Percentiles rank a stretch among this genome's conserved stretches.
Conservation (phyloP, 2,329 filamentous ascomycete genomes). For the Penicillium frequentans region DNA sequence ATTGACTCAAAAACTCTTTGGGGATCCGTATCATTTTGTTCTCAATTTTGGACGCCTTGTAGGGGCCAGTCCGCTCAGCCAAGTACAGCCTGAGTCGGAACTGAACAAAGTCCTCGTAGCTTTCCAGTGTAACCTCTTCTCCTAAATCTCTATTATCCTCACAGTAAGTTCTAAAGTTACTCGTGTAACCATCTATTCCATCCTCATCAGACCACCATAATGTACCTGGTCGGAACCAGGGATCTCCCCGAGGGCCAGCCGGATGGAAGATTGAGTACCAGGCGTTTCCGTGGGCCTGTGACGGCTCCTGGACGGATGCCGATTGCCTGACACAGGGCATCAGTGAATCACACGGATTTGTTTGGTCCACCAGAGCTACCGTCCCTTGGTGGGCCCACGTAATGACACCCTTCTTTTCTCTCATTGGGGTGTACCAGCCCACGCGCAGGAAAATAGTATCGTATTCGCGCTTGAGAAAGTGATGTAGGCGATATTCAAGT, state of each 20-base stretch:
- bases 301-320: not conserved
- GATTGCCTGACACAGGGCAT: not conserved
- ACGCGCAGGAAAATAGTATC: not conserved
- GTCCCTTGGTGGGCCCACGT: not conserved
- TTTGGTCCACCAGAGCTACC: not conserved
- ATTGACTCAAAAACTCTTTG: not conserved
- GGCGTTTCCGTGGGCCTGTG: not conserved
- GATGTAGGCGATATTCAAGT: not conserved
- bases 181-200: not conserved
- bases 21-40: not conserved
- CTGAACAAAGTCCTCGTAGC: constrained; percentile 4
- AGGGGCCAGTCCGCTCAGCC: not conserved
- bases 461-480: not conserved
- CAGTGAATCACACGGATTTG: not conserved
- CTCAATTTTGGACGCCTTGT: not conserved
- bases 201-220: not conserved
- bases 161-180: not conserved
- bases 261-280: not conserved
- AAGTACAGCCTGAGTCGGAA: constrained; percentile 3
- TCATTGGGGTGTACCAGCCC: not conserved
- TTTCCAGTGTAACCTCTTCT: constrained; percentile 1
- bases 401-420: not conserved
- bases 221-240: not conserved
- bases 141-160: not conserved
- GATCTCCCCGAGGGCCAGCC: not conserved